Evolutionary conservation across 257 asterid species (phyloP).

Genomic region (Penstemon barbatus): DNA sequence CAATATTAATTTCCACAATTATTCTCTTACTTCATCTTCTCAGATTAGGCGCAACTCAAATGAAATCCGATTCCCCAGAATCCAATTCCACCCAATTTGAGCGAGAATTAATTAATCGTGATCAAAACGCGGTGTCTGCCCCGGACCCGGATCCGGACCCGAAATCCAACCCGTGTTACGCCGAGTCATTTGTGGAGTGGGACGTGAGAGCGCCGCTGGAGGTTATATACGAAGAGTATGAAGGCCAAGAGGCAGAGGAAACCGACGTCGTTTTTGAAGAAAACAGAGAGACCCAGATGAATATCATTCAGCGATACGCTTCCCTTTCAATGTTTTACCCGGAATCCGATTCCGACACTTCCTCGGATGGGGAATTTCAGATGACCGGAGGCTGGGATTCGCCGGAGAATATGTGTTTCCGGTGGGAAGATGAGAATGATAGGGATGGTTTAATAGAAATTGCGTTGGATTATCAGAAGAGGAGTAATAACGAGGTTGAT

Average conservation of each 20-base stretch:
- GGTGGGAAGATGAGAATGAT: slow-evolving; percentile 69
- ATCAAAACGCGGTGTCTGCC: slow-evolving; percentile 12
- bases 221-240: slow-evolving; percentile 73
- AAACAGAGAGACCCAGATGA: slow-evolving; percentile 45
- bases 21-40: slow-evolving; percentile 66
- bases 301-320: slow-evolving; percentile 52
- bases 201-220: slow-evolving; percentile 90
- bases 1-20: slow-evolving; percentile 51
- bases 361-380: slow-evolving; percentile 59
- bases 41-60: slow-evolving; percentile 56
- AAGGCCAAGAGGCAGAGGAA: slow-evolving; percentile 53
- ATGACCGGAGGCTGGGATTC: slow-evolving; percentile 39
- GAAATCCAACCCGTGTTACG: slow-evolving; percentile 1
- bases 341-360: slow-evolving; percentile 71
- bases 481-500: slow-evolving; percentile 41
- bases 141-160: slow-evolving; percentile 5
- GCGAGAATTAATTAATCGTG: slow-evolving; percentile 17
- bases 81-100: background rate
- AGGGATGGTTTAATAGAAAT: slow-evolving; percentile 79
- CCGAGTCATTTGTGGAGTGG: slow-evolving; percentile 68
- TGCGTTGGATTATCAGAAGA: slow-evolving; percentile 50
- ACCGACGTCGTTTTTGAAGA: slow-evolving; percentile 35
- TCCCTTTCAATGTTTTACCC: slow-evolving; percentile 77
- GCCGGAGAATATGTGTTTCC: slow-evolving; percentile 45
- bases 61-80: slow-evolving; percentile 20